phyloP scores from a whole-genome alignment of 2,329 filamentous ascomycete genomes.

The Aspergillus ochraceus region DNA sequence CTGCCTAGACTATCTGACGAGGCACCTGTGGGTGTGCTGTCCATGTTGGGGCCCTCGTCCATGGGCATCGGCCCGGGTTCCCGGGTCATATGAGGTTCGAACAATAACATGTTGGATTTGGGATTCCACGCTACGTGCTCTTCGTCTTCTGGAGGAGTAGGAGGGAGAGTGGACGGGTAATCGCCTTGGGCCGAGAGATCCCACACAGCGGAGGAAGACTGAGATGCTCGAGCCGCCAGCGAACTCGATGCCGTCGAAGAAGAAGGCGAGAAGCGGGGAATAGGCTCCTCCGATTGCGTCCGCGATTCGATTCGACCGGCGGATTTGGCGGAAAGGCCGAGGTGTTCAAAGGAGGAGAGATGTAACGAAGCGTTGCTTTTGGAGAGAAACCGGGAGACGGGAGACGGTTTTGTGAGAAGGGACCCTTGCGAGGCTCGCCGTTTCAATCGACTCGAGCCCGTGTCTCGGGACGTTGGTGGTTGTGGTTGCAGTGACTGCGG shows the following conservation, averaged over 20 bases:
- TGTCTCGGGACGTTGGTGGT: conserved; percentile 11
- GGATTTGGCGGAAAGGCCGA: conserved; percentile 37
- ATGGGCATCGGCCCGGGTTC: conserved; percentile 27
- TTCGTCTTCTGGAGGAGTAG: conserved; percentile 46
- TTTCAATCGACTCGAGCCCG: conserved; percentile 28
- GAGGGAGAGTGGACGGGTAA: conserved; percentile 37
- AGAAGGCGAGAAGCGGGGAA: conserved; percentile 31
- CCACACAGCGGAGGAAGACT: conserved; percentile 33
- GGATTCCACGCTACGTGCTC: conserved; percentile 40
- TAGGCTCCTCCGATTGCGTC: conserved; percentile 28
- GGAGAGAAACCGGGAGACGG: conserved; percentile 37
- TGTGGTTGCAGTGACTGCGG: neutral
- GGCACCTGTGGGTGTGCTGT: conserved; percentile 26
- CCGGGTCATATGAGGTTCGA: conserved; percentile 27
- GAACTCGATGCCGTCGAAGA: conserved; percentile 36
- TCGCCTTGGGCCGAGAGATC: conserved; percentile 26
- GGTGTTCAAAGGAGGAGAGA: conserved; percentile 54
- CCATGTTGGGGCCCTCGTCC: conserved; percentile 31
- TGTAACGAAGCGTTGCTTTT: conserved; percentile 44
- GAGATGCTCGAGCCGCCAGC: conserved; percentile 30
- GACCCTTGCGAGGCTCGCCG: conserved; percentile 41
- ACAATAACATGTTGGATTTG: conserved; percentile 30
- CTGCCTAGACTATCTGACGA: conserved; percentile 31
- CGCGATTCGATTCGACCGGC: conserved; percentile 27
- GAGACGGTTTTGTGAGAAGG: conserved; percentile 33